Percentiles rank a stretch among this genome's conserved stretches.
phyloP scores from a whole-genome alignment of 164 flowering plant species.

The Hamamelis virginiana region DNA sequence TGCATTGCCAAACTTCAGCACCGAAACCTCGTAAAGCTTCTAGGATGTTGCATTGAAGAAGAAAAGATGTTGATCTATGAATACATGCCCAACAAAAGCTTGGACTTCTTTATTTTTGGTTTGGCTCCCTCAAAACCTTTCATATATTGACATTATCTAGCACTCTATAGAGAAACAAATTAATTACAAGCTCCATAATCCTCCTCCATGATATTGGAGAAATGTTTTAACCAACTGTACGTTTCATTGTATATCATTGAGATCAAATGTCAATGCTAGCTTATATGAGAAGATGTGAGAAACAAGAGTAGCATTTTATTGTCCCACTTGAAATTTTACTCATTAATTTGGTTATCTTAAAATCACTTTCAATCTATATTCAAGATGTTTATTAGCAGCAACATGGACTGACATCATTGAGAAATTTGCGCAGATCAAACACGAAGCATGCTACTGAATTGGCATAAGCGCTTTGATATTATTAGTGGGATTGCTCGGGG shows the following conservation, averaged over 20 bases:
- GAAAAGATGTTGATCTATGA: constrained; percentile 15
- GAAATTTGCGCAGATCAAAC: constrained; percentile 7
- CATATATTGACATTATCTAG: no score
- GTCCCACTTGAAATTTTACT: no score
- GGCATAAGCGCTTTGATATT: constrained; percentile 19
- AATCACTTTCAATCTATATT: not conserved
- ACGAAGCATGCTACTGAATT: constrained; percentile 4
- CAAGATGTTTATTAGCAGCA: not conserved
- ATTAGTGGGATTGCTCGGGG: constrained; percentile 21
- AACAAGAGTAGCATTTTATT: no score
- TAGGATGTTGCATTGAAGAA: constrained; percentile 13
- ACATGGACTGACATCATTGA: not conserved
- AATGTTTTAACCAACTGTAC: no score
- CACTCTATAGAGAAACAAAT: not conserved
- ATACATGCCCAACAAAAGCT: constrained; percentile 15
- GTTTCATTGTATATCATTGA: no score
- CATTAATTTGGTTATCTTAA: no score
- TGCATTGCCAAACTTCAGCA: constrained; percentile 13
- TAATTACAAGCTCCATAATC: no score
- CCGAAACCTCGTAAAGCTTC: constrained; percentile 11
- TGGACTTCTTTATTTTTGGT: constrained; percentile 14
- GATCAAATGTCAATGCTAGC: no score
- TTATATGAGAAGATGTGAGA: no score
- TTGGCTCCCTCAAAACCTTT: no score
- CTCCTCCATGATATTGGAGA: no score